phyloP scores from a whole-genome alignment of 2,329 filamentous ascomycete genomes.

The Xylariaceae sp. region DNA sequence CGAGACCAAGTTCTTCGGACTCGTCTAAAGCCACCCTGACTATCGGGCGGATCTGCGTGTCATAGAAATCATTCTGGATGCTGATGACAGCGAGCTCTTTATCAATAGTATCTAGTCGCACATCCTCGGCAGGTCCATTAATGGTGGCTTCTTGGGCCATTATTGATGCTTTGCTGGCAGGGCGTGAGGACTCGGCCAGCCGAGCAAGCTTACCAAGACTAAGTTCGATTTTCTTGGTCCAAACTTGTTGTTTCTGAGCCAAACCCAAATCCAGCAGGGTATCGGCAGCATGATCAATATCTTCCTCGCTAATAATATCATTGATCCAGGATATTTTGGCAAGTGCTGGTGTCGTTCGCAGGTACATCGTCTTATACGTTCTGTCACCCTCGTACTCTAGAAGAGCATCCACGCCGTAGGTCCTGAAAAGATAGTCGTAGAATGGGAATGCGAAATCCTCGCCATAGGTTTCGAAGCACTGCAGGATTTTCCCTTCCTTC shows the following conservation, averaged over 20 bases:
- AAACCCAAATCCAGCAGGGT: conserved; percentile 68
- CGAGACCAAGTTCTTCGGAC: conserved; percentile 70
- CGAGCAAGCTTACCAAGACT: conserved; percentile 80
- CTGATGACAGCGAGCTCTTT: conserved; percentile 63
- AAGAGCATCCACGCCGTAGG: conserved; percentile 61
- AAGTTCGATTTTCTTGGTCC: conserved; percentile 90
- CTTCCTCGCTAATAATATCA: conserved; percentile 71
- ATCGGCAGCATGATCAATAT: conserved; percentile 68
- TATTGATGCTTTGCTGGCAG: conserved; percentile 30
- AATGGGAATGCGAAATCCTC: conserved; percentile 69
- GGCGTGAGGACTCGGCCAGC: conserved; percentile 56
- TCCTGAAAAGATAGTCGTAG: conserved; percentile 71
- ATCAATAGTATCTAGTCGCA: conserved; percentile 50
- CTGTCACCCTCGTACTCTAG: conserved; percentile 69
- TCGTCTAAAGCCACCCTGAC: conserved; percentile 73
- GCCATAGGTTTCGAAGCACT: conserved; percentile 61
- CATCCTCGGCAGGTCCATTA: conserved; percentile 26
- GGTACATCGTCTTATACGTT: conserved; percentile 69
- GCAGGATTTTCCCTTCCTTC: conserved; percentile 46
- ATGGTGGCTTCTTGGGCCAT: conserved; percentile 28
- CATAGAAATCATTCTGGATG: conserved; percentile 75
- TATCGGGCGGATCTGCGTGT: conserved; percentile 59
- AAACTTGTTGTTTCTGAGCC: conserved; percentile 70
- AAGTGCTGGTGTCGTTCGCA: conserved; percentile 66
- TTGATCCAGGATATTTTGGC: conserved; percentile 92